Evolutionary conservation across 495 filamentous ascomycete species (phyloP), one percentile per base, ranked within the genome.

Genomic region (Penicillium coffeae): DNA sequence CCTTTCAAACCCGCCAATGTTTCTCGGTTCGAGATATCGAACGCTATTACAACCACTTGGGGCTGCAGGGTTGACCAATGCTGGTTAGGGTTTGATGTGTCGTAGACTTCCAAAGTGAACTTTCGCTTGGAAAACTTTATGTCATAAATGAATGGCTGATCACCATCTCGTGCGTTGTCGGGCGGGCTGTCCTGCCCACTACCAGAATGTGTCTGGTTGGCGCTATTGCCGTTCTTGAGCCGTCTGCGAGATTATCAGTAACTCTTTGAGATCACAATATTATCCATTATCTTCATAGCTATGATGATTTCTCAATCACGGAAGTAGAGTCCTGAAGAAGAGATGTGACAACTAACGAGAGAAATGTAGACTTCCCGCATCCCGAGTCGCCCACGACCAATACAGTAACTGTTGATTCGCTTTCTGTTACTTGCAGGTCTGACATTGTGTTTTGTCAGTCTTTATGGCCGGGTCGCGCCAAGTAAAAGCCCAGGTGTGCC

Each of bases 141-240:
- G 42, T 90, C 79, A 63, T 90, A 93, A 42, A 85, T 68, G 65
- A 88, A 94, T 12, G 90, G 90, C 66, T 96, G 90, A 62, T 94
- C 81, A 48, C 76, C 63, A 70, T 95, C 88, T 38, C 78, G 80
- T 27, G 94, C 76, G 21, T 77, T 59, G 58, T 47, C 70, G 57
- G 7, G 64, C 9, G 37, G 27, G 14, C 21, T 45, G 20, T 49
- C 43, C 21, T 27, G 20, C 1, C 36, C 19, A 25, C 35, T 16
- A 5, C 41, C 32, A 14, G 47, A 27, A 18, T 50, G 21, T n/a
- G 50, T 33, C n/a, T 42, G 38, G 39, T 25, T 46, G 30, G 14
- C 21, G 47, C 13, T 54, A 33, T 51, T 58, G 36, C 56, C 54
- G 40, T 52, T 60, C 38, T 69, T 68, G 9, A 66, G 48, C 13